A percentile compares a stretch with the other conserved stretches of the same genome.
phyloP scores from a whole-genome alignment of 768 basidiomycete species.

The Russula brevipes region DNA sequence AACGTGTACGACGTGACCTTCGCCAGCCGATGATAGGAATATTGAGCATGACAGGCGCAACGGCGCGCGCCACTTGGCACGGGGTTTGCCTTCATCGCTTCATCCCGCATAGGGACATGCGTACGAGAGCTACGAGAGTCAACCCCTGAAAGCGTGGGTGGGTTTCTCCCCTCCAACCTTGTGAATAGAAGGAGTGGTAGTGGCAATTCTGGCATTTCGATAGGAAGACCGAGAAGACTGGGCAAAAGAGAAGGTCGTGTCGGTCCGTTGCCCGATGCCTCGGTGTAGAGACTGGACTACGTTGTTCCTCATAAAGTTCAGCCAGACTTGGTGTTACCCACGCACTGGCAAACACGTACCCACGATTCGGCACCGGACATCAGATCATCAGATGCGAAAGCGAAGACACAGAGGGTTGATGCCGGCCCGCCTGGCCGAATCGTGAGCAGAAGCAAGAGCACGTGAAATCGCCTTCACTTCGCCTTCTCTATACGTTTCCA shows the following conservation, averaged over 20 bases:
- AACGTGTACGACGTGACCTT: not conserved
- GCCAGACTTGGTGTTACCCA: not conserved
- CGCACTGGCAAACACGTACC: not conserved
- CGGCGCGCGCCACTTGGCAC: not conserved
- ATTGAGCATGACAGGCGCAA: not conserved
- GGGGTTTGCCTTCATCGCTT: not conserved
- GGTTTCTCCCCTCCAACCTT: not conserved
- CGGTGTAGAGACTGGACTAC: not conserved
- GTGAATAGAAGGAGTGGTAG: not conserved
- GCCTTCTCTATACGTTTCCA: too few relatives aligned
- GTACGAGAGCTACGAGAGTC: not conserved
- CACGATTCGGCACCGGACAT: conserved; percentile 2
- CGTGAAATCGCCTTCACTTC: not conserved
- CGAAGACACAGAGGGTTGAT: not conserved
- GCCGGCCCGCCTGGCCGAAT: conserved; percentile 1
- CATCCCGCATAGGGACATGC: too few relatives aligned
- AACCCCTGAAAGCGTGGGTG: not conserved
- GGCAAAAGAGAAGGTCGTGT: not conserved
- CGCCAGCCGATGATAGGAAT: conserved; percentile 7
- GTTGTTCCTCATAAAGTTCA: not conserved
- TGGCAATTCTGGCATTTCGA: not conserved
- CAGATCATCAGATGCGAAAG: not conserved
- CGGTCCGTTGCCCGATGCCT: conserved; percentile 9
- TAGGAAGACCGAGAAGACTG: not conserved
- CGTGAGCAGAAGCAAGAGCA: not conserved